A percentile compares a stretch with the other conserved stretches of the same genome.
Conservation (phyloP, 2,329 filamentous ascomycete genomes). For the Sporothrix protearum region DNA sequence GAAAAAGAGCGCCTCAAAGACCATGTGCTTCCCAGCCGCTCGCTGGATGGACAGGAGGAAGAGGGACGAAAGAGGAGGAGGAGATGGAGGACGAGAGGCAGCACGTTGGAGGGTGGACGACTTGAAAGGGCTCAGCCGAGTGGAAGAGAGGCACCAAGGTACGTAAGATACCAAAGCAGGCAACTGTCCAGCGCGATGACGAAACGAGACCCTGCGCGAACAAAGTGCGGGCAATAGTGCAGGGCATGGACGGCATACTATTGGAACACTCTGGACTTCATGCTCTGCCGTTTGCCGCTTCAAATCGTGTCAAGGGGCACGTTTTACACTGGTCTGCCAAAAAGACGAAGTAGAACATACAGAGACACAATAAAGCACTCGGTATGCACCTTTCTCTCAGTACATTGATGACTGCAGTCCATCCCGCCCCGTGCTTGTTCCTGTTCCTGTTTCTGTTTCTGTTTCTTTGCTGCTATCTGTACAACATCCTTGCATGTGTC, state of each 20-base stretch:
- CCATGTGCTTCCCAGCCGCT: background rate
- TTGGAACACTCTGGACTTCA: background rate
- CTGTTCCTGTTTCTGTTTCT: too few species aligned
- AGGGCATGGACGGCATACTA: constrained; percentile 6
- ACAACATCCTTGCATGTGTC: background rate
- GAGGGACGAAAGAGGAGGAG: background rate
- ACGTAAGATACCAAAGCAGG: background rate
- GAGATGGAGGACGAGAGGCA: background rate
- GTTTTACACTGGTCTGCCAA: background rate
- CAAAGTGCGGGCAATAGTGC: background rate
- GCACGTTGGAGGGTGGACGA: background rate
- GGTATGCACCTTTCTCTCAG: too few species aligned
- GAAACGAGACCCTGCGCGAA: background rate
- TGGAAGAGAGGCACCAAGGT: background rate
- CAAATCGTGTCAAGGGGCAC: background rate
- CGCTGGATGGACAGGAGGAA: background rate
- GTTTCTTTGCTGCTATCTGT: background rate
- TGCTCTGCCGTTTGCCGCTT: background rate
- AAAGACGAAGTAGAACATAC: background rate
- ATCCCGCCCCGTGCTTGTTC: constrained; percentile 6
- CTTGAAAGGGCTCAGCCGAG: background rate
- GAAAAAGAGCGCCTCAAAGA: background rate
- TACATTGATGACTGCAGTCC: too few species aligned
- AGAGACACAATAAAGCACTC: too few species aligned
- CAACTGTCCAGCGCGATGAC: background rate